These are phyloP conservation scores for Malassezia furfur DNA, from an alignment of 1,284 basidiomycete species.

Conservation along the genomic window DNA sequence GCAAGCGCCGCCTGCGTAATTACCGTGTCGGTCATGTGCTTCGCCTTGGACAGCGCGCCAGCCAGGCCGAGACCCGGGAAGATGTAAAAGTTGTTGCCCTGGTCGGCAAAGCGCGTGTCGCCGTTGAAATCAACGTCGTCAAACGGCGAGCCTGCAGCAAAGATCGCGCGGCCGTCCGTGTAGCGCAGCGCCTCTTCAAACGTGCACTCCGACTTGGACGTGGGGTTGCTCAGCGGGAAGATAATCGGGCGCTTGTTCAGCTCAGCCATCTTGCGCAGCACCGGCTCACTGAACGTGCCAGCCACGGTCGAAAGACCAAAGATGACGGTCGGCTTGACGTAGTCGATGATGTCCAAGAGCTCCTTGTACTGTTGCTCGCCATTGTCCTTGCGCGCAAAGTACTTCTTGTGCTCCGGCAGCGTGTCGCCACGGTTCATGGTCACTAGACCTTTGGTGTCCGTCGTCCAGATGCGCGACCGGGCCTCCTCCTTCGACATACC, in stretches of 20 bases:
- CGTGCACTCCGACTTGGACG: constrained; percentile 61
- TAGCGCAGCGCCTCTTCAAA: constrained; percentile 74
- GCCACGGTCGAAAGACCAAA: constrained; percentile 80
- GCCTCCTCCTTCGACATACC: constrained; percentile 41
- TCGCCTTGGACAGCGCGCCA: constrained; percentile 58
- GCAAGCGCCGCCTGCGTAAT: constrained; percentile 58
- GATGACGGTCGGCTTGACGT: constrained; percentile 81
- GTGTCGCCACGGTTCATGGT: constrained; percentile 41
- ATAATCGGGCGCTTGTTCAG: constrained; percentile 80
- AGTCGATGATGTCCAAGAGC: constrained; percentile 69
- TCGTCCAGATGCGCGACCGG: constrained; percentile 39
- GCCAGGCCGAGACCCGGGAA: constrained; percentile 40
- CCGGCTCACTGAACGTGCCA: constrained; percentile 67
- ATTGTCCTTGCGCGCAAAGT: constrained; percentile 43
- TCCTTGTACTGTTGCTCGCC: constrained; percentile 35
- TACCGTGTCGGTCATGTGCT: constrained; percentile 66
- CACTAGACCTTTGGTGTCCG: constrained; percentile 44
- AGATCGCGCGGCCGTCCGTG: constrained; percentile 59
- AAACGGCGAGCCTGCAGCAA: constrained; percentile 86
- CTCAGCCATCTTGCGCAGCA: constrained; percentile 72
- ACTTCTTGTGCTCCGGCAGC: constrained; percentile 38
- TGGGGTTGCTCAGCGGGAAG: constrained; percentile 92
- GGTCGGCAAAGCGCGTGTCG: constrained; percentile 65
- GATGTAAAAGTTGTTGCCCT: constrained; percentile 70
- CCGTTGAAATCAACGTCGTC: constrained; percentile 58